Percentiles rank a stretch among this genome's conserved stretches.
Conservation (phyloP, 805 yeast species). For the Helenozyma baotianmanensis region DNA sequence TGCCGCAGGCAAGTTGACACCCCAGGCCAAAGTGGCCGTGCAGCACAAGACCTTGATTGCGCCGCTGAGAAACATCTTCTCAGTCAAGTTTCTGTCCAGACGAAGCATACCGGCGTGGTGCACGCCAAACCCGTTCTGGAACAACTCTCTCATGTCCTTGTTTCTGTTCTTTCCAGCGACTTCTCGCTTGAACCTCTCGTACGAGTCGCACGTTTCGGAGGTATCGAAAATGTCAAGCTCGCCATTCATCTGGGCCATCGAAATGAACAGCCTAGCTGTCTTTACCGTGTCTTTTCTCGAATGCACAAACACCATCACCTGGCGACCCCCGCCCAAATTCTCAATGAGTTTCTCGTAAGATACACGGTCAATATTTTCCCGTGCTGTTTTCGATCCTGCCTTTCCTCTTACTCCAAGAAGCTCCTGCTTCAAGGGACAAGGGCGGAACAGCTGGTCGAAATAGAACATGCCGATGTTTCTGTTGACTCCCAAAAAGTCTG, state of each 20-base stretch:
- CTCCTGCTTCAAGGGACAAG: conserved; percentile 88
- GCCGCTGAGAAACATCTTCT: conserved; percentile 80
- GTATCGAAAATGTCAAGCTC: conserved; percentile 60
- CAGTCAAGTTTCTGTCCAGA: conserved; percentile 83
- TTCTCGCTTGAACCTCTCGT: conserved; percentile 54
- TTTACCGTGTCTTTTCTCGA: conserved; percentile 89
- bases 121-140: conserved; percentile 78
- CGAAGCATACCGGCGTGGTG: conserved; percentile 98
- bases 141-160: conserved; percentile 76
- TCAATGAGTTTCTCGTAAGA: conserved; percentile 72
- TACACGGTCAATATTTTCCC: conserved; percentile 69
- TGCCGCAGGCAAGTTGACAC: conserved; percentile 97
- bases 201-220: conserved; percentile 34
- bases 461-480: conserved; percentile 88
- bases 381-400: conserved; percentile 67
- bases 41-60: conserved; percentile 86
- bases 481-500: conserved; percentile 90
- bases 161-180: conserved; percentile 63
- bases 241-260: conserved; percentile 58
- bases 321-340: conserved; percentile 65
- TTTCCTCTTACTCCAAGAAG: conserved; percentile 84
- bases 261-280: conserved; percentile 69
- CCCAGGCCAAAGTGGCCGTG: conserved; percentile 99
- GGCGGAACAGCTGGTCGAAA: conserved; percentile 89
- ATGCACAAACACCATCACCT: conserved; percentile 96